Base-by-base conservation (phyloP, 2,329 filamentous ascomycete species). In the Ophiostoma populinum region DNA sequence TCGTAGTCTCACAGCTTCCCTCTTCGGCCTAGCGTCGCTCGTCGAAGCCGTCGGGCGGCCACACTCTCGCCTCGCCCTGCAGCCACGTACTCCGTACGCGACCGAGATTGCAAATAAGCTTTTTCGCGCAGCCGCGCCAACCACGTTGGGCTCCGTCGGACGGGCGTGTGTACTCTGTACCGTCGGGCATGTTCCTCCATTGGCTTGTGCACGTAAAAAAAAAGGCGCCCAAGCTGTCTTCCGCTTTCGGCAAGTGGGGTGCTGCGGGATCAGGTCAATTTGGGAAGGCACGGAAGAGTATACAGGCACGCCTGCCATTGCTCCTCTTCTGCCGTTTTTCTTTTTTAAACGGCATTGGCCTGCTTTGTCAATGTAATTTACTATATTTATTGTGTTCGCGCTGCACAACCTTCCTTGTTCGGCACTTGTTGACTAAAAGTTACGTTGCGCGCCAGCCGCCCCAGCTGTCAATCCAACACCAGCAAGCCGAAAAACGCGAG, bases 371-470 rank as follows among this genome's bases (percentile, higher is more conserved):
- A n/a, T n/a, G n/a, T n/a, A n/a, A n/a, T n/a, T n/a, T n/a, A n/a
- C n/a, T n/a, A n/a, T n/a, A n/a, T n/a, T n/a, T n/a, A n/a, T n/a
- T n/a, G n/a, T n/a, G n/a, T n/a, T n/a, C n/a, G n/a, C n/a, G n/a
- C n/a, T n/a, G n/a, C 24, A 38, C 36, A 38, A 38, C 37, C 37
- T 38, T 38, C 37, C 36, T 34, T 32, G 32, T 38, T 38, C 37
- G 37, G 37, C 28, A 35, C 32, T 32, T 35, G 26, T 16, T n/a
- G 25, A 27, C 18, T 18, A 37, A 24, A 22, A 27, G 28, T 21
- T 24, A 16, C 25, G 11, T 5, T 24, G 24, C 30, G 20, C 31
- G 31, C 31, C 15, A 33, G 21, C 31, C 30, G 21, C 12, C 12
- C 7, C 5, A 25, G 7, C 24, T 15, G 16, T 17, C 33, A 17